Percentiles rank a stretch among this genome's conserved stretches.
These are phyloP conservation scores for Chlamydomonas schloesseri DNA, from an alignment of 139 green algal genomes.

Conservation along the genomic window DNA sequence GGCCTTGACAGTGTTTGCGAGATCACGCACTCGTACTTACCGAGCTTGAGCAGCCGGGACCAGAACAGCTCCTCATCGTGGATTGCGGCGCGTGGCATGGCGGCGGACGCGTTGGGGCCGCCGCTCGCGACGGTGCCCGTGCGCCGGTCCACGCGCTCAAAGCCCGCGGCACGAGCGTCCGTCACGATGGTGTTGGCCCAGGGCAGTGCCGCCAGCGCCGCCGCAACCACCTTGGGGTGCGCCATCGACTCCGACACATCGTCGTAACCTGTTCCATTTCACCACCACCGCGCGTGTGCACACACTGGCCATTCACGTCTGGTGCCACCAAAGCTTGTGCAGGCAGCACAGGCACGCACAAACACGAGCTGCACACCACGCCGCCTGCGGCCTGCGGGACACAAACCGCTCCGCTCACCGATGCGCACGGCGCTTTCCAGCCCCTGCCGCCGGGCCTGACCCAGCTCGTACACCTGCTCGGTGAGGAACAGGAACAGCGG, in stretches of 20 bases:
- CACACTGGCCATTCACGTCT: too few species aligned
- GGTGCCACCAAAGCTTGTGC: too few species aligned
- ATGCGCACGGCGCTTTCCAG: slow-evolving; percentile 69
- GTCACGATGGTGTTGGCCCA: background rate
- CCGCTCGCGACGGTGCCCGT: too few species aligned
- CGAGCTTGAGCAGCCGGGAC: slow-evolving; percentile 10
- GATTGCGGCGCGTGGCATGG: background rate
- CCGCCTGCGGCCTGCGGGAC: too few species aligned
- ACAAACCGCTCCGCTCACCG: too few species aligned
- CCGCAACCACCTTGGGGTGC: slow-evolving; percentile 37
- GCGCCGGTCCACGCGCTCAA: background rate
- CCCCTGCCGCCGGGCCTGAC: slow-evolving; percentile 39
- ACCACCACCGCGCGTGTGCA: too few species aligned
- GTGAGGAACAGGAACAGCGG: slow-evolving; percentile 80
- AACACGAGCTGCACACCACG: too few species aligned
- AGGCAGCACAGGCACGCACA: too few species aligned
- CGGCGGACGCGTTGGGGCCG: background rate
- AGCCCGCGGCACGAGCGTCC: background rate
- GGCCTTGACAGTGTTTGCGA: too few species aligned
- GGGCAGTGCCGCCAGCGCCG: slow-evolving; percentile 39
- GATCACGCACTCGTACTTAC: too few species aligned
- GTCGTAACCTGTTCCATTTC: slow-evolving; percentile 54
- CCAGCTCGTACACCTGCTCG: slow-evolving; percentile 58
- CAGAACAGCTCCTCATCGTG: slow-evolving; percentile 34
- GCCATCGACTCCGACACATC: slow-evolving; percentile 85